Percentiles rank a stretch among this genome's conserved stretches.
Conservation (phyloP, 1,284 basidiomycete species). For the Entoloma clypeatum region DNA sequence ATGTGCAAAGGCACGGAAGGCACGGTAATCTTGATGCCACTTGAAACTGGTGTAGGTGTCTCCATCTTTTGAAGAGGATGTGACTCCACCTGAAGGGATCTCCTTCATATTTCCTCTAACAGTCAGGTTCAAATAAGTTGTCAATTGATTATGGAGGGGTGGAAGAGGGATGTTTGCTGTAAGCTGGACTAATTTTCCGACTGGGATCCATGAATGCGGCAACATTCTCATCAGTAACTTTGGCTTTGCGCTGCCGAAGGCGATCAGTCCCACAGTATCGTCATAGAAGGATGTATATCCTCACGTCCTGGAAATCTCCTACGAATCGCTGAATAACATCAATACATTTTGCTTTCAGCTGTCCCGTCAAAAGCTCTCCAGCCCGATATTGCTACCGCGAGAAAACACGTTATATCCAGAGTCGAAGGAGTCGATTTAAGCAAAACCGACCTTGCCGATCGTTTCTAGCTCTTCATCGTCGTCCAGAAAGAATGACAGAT, state of each 20-base stretch:
- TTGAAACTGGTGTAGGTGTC: background rate
- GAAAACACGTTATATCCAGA: background rate
- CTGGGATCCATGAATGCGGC: slow-evolving; percentile 80
- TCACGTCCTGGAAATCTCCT: slow-evolving; percentile 85
- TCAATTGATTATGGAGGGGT: background rate
- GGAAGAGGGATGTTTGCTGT: slow-evolving; percentile 23
- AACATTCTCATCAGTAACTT: slow-evolving; percentile 79
- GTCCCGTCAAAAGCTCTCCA: slow-evolving; percentile 85
- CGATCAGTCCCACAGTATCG: slow-evolving; percentile 3
- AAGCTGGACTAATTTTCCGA: slow-evolving; percentile 71
- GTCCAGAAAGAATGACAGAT: slow-evolving; percentile 95
- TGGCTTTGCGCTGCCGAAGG: slow-evolving; percentile 63
- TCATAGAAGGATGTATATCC: slow-evolving; percentile 17
- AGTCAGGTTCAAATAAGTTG: background rate
- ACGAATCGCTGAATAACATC: slow-evolving; percentile 83
- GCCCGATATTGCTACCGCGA: slow-evolving; percentile 79
- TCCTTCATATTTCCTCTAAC: too few species aligned
- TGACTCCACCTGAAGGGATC: too few species aligned
- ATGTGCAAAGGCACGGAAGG: slow-evolving; percentile 29
- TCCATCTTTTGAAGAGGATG: too few species aligned
- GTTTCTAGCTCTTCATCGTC: slow-evolving; percentile 84
- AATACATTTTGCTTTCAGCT: slow-evolving; percentile 92
- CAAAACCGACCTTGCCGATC: slow-evolving; percentile 64
- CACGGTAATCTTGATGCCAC: slow-evolving; percentile 10
- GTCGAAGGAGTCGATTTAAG: slow-evolving; percentile 1